These are phyloP conservation scores for Cryptococcus sp. DNA, from an alignment of 1,284 basidiomycete species.

Conservation along the genomic window DNA sequence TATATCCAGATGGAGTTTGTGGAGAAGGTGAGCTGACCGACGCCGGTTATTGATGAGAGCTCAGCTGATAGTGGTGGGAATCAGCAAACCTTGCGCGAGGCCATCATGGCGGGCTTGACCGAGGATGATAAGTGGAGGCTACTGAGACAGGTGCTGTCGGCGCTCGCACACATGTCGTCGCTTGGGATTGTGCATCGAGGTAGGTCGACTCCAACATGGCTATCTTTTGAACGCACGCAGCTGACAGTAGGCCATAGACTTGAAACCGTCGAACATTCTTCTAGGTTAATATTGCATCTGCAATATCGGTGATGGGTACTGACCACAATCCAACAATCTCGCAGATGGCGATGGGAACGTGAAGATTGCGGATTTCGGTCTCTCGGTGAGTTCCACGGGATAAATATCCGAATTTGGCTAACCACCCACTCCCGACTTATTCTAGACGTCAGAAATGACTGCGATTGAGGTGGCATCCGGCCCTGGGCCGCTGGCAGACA, in stretches of 20 bases:
- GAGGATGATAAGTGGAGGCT: constrained; percentile 86
- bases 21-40: constrained; percentile 35
- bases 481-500: constrained; percentile 18
- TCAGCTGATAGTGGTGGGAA: constrained; percentile 1
- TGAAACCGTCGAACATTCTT: constrained; percentile 88
- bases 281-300: constrained; percentile 68
- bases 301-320: neutral
- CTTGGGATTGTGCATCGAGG: constrained; percentile 82
- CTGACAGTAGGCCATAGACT: constrained; percentile 54
- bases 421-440: neutral
- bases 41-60: too few relatives aligned
- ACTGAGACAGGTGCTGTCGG: constrained; percentile 89
- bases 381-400: constrained; percentile 47
- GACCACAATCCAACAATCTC: neutral
- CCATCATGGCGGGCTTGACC: constrained; percentile 71
- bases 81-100: constrained; percentile 53
- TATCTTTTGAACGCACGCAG: neutral
- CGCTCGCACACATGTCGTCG: constrained; percentile 83
- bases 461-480: constrained; percentile 65
- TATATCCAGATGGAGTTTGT: constrained; percentile 52
- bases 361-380: constrained; percentile 94
- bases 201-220: constrained; percentile 3
- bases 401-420: neutral
- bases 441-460: constrained; percentile 67
- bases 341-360: constrained; percentile 81